Percentiles rank a stretch among this genome's conserved stretches.
These are phyloP conservation scores for Leishmania major DNA, from an alignment of 208 protist genomes.

Conservation along the genomic window DNA sequence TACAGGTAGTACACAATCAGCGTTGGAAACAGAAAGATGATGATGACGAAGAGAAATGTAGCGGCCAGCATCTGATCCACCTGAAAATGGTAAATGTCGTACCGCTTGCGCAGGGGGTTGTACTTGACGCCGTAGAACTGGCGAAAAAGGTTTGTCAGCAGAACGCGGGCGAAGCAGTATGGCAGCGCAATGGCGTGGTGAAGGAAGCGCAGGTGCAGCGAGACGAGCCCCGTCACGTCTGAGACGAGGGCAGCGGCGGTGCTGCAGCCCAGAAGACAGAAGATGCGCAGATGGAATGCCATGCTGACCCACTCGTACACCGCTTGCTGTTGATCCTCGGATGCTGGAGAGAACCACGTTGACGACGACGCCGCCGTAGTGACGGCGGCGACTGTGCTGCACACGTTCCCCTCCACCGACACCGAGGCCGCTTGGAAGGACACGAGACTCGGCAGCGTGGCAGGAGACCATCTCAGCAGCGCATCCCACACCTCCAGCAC, in stretches of 20 bases:
- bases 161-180: slow-evolving; percentile 56
- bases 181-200: slow-evolving; percentile 72
- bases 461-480: slow-evolving; percentile 40
- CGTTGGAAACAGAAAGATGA: slow-evolving; percentile 92
- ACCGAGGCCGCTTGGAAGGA: slow-evolving; percentile 14
- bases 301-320: slow-evolving; percentile 69
- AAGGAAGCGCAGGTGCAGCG: slow-evolving; percentile 81
- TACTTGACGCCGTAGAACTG: slow-evolving; percentile 92
- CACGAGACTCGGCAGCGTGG: slow-evolving; percentile 25
- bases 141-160: slow-evolving; percentile 71
- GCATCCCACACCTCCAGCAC: slow-evolving; percentile 76
- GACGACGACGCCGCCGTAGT: not conserved
- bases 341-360: slow-evolving; percentile 3
- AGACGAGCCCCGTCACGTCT: slow-evolving; percentile 81
- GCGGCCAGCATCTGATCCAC: slow-evolving; percentile 92
- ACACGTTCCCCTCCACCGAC: not conserved
- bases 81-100: slow-evolving; percentile 89
- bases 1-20: slow-evolving; percentile 93
- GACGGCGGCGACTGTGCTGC: not conserved
- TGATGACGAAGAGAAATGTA: slow-evolving; percentile 90
- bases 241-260: slow-evolving; percentile 67
- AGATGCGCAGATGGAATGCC: slow-evolving; percentile 53
- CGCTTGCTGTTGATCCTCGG: slow-evolving; percentile 22
- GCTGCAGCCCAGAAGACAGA: slow-evolving; percentile 84
- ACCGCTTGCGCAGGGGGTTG: slow-evolving; percentile 93